Evolutionary conservation across 352 stramenopile species (phyloP).

Genomic region (Globisporangium viniferum): DNA sequence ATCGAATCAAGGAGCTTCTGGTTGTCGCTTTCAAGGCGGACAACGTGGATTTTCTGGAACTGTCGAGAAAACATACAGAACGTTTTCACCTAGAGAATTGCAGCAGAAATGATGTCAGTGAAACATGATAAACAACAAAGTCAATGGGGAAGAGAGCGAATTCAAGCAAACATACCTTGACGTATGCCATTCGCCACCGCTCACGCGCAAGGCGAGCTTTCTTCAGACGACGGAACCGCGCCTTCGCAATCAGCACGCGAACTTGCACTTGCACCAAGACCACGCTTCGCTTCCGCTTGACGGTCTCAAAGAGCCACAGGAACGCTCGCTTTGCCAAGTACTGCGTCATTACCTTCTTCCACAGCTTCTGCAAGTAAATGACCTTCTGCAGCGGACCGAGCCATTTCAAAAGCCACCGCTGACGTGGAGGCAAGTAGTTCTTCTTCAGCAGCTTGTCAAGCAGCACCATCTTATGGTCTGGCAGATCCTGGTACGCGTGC

Average conservation of each 20-base stretch:
- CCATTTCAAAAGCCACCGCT: conserved; percentile 86
- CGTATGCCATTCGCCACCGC: conserved; percentile 60
- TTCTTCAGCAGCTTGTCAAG: conserved; percentile 72
- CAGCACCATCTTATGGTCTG: conserved; percentile 84
- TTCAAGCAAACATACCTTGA: conserved; percentile 40
- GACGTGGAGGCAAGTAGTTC: conserved; percentile 52
- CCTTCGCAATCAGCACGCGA: conserved; percentile 62
- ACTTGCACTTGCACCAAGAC: conserved; percentile 67
- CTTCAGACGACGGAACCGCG: conserved; percentile 59
- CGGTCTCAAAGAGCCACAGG: conserved; percentile 69
- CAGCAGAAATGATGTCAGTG: conserved; percentile 4
- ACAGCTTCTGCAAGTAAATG: conserved; percentile 85
- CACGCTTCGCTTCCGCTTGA: conserved; percentile 59
- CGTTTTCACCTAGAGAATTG: conserved; percentile 24
- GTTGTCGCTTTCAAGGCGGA: conserved; percentile 72
- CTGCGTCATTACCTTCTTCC: conserved; percentile 75
- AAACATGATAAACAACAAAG: not conserved
- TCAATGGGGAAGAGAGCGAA: not conserved
- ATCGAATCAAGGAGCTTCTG: conserved; percentile 36
- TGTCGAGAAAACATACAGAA: conserved; percentile 59
- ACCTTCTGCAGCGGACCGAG: conserved; percentile 73
- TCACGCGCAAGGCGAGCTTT: conserved; percentile 60
- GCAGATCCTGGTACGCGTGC: conserved; percentile 66
- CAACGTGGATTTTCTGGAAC: conserved; percentile 66
- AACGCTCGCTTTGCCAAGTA: conserved; percentile 77